Percentiles rank a stretch among this genome's conserved stretches.
These are phyloP conservation scores for Musa schizocarpa DNA, from an alignment of 176 grass and related monocot species.

Conservation along the genomic window DNA sequence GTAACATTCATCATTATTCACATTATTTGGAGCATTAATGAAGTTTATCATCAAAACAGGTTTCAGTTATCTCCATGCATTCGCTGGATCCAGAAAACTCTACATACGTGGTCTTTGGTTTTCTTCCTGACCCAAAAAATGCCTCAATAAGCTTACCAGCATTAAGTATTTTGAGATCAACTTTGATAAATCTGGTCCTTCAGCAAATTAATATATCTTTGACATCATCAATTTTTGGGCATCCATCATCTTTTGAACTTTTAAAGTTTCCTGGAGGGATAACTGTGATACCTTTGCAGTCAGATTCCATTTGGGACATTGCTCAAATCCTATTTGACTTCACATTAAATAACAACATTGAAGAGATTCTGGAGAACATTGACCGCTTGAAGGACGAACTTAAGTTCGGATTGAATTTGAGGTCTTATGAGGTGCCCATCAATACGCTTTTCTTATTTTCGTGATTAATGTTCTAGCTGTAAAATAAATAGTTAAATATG, in stretches of 20 bases:
- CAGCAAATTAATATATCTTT: conserved; percentile 57
- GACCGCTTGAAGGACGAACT: conserved; percentile 54
- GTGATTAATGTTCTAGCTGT: neutral
- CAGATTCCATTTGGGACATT: conserved; percentile 51
- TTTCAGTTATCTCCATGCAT: conserved; percentile 52
- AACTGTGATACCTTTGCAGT: conserved; percentile 50
- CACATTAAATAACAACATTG: conserved; percentile 53
- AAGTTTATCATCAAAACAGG: conserved; percentile 34
- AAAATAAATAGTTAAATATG: neutral
- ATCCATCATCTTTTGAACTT: conserved; percentile 51
- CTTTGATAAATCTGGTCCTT: conserved; percentile 58
- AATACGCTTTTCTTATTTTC: neutral
- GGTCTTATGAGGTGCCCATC: conserved; percentile 47
- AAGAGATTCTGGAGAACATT: conserved; percentile 54
- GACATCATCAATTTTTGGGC: conserved; percentile 51
- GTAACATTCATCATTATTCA: neutral
- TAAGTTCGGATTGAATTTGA: conserved; percentile 64
- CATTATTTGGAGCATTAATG: conserved; percentile 10
- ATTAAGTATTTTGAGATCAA: conserved; percentile 62
- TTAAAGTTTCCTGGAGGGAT: conserved; percentile 61
- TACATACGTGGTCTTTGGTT: conserved; percentile 57
- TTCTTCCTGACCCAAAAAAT: conserved; percentile 61
- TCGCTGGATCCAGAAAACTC: conserved; percentile 41
- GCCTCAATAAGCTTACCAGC: conserved; percentile 57
- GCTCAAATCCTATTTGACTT: conserved; percentile 55